Evolutionary conservation across 805 yeast species (phyloP).

Genomic region (Starmerella stellata): DNA sequence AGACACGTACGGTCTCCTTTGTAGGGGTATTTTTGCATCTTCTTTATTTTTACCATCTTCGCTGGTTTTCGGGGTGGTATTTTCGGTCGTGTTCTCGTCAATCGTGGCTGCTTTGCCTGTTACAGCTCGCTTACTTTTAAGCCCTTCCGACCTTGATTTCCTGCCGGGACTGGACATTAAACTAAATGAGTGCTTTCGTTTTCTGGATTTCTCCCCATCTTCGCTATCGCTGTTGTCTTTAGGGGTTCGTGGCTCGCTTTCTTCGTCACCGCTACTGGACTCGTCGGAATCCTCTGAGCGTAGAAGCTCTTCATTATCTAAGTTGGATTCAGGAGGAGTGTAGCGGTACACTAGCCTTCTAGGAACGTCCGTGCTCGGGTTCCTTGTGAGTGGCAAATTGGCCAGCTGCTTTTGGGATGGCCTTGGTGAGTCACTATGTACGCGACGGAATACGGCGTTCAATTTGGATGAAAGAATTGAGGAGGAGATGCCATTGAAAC

Average conservation of each 20-base stretch:
- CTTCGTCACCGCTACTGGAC: constrained; percentile 1
- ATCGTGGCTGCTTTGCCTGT: too few relatives aligned
- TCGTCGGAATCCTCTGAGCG: neutral
- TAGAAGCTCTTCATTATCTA: neutral
- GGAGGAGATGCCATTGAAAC: constrained; percentile 18
- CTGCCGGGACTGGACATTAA: neutral
- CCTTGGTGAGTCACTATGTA: constrained; percentile 16
- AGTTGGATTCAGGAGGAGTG: constrained; percentile 8
- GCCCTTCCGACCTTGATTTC: neutral
- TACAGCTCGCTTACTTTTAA: too few relatives aligned
- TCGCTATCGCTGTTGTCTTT: neutral
- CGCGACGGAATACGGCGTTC: constrained; percentile 20
- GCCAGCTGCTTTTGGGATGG: constrained; percentile 11
- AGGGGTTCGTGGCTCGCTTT: constrained; percentile 2
- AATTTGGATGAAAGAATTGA: constrained; percentile 22
- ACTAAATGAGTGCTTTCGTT: neutral
- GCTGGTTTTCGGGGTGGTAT: neutral
- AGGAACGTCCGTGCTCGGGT: constrained; percentile 18
- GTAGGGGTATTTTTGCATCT: neutral
- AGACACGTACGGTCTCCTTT: neutral
- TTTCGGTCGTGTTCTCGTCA: neutral
- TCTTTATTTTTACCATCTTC: neutral
- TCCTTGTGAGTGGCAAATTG: constrained; percentile 19
- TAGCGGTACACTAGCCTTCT: constrained; percentile 20
- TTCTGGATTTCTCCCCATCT: neutral